Percentiles rank a stretch among this genome's conserved stretches.
Conservation (phyloP, 2,329 filamentous ascomycete genomes). For the Cladosporium sp. region DNA sequence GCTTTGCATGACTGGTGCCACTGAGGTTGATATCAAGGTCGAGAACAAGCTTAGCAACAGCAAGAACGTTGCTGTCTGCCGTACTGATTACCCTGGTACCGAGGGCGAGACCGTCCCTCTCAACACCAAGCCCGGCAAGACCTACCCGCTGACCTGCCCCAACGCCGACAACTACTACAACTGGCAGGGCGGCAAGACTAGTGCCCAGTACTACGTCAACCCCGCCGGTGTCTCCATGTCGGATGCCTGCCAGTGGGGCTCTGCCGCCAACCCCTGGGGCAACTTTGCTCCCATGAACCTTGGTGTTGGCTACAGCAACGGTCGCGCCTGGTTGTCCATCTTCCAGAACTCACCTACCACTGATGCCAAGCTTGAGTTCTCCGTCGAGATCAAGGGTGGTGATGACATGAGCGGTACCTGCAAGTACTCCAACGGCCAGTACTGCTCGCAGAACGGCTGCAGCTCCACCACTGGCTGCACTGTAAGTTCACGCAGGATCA, state of each 20-base stretch:
- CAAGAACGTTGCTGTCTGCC: slow-evolving; percentile 73
- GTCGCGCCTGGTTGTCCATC: slow-evolving; percentile 76
- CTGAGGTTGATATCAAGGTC: slow-evolving; percentile 64
- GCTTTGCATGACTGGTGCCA: slow-evolving; percentile 73
- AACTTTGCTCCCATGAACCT: slow-evolving; percentile 90
- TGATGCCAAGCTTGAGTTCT: slow-evolving; percentile 69
- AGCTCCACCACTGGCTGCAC: slow-evolving; percentile 69
- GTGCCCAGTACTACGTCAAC: slow-evolving; percentile 97
- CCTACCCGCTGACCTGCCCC: slow-evolving; percentile 71
- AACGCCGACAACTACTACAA: slow-evolving; percentile 70
- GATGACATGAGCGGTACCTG: slow-evolving; percentile 62
- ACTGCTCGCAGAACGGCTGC: slow-evolving; percentile 53
- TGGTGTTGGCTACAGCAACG: slow-evolving; percentile 71
- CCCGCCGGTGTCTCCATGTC: slow-evolving; percentile 66
- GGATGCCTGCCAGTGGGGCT: slow-evolving; percentile 76
- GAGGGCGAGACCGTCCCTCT: slow-evolving; percentile 85
- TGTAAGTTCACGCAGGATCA: slow-evolving; percentile 54
- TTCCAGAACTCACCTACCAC: slow-evolving; percentile 82
- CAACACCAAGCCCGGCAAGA: slow-evolving; percentile 58
- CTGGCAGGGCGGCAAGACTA: slow-evolving; percentile 73
- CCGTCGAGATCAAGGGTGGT: slow-evolving; percentile 69
- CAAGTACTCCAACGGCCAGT: slow-evolving; percentile 65
- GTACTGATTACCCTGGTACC: slow-evolving; percentile 92
- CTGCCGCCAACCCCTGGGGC: slow-evolving; percentile 59
- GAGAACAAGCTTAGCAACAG: slow-evolving; percentile 68